Conservation (phyloP, 2,329 filamentous ascomycete species). For the Alternaria burnsii region DNA sequence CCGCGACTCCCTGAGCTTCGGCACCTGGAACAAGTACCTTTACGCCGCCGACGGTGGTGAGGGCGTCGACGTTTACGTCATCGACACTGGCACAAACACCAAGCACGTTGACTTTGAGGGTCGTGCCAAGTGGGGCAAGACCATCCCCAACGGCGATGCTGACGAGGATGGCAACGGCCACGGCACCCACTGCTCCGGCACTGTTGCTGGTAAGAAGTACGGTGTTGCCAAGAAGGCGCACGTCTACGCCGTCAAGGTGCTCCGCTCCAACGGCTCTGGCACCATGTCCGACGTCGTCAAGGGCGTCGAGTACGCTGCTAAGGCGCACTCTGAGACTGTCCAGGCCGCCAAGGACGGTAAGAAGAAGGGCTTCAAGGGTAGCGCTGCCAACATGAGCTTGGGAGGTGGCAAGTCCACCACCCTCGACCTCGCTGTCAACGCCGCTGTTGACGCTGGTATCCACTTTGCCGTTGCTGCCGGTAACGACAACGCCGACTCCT, state of each 20-base stretch:
- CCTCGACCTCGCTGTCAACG: conserved; percentile 91
- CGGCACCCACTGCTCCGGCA: conserved; percentile 99
- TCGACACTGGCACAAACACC: conserved; percentile 94
- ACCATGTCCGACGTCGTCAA: conserved; percentile 99
- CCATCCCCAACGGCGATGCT: conserved; percentile 82
- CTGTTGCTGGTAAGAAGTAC: conserved; percentile 97
- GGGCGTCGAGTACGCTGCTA: conserved; percentile 94
- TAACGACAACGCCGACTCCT: conserved; percentile 98
- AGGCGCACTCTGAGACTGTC: conserved; percentile 77
- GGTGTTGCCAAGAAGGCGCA: conserved; percentile 99
- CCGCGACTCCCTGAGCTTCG: conserved; percentile 84
- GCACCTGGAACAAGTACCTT: conserved; percentile 97
- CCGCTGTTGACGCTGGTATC: conserved; percentile 87
- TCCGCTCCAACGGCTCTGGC: conserved; percentile 95
- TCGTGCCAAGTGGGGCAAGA: conserved; percentile 96
- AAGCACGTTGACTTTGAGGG: conserved; percentile 98
- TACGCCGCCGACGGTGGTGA: conserved; percentile 90
- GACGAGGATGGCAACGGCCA: conserved; percentile 97
- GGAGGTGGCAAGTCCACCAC: conserved; percentile 95
- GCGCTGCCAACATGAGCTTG: conserved; percentile 98
- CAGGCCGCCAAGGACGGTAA: conserved; percentile 84
- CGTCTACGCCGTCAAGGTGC: conserved; percentile 97
- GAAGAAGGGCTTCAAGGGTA: conserved; percentile 98
- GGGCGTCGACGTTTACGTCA: conserved; percentile 98
- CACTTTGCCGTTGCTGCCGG: conserved; percentile 98